Evolutionary conservation across 2,329 filamentous ascomycete genomes (phyloP).

Genomic region (Xylariales sp.): DNA sequence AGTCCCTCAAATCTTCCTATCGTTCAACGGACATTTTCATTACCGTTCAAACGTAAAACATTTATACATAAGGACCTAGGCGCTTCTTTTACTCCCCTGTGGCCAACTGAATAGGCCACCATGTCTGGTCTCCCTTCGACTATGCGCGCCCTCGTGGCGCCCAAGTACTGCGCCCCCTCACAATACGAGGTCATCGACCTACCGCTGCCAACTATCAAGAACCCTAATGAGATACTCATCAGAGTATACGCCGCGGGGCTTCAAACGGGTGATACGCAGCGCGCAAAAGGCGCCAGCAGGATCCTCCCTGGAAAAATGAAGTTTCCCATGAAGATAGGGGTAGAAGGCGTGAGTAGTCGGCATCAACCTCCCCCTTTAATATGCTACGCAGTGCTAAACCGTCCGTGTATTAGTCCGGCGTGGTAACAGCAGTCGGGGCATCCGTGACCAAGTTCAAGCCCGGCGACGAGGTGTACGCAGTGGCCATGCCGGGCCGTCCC

Average conservation of each 20-base stretch:
- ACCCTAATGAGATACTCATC: constrained; percentile 57
- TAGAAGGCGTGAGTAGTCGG: constrained; percentile 29
- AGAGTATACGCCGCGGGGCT: constrained; percentile 21
- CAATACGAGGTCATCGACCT: constrained; percentile 55
- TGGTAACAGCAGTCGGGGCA: constrained; percentile 48
- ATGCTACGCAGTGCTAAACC: background rate
- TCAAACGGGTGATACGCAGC: constrained; percentile 51
- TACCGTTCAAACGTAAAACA: too few species aligned
- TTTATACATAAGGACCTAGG: background rate
- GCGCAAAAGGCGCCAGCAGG: constrained; percentile 52
- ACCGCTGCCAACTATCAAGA: constrained; percentile 58
- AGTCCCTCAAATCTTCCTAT: background rate
- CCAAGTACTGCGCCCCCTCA: constrained; percentile 53
- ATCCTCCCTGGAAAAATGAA: constrained; percentile 45
- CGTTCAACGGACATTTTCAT: background rate
- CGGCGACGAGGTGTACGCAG: constrained; percentile 56
- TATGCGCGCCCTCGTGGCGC: constrained; percentile 59
- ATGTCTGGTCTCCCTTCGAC: constrained; percentile 41
- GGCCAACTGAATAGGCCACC: background rate
- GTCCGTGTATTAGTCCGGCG: constrained; percentile 40
- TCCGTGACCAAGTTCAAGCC: constrained; percentile 47
- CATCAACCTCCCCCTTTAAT: background rate
- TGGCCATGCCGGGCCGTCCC: constrained; percentile 52
- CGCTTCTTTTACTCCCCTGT: background rate
- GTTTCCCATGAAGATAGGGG: constrained; percentile 33